Conservation (phyloP, 441 rosid genomes). For the Populus hybrid region DNA sequence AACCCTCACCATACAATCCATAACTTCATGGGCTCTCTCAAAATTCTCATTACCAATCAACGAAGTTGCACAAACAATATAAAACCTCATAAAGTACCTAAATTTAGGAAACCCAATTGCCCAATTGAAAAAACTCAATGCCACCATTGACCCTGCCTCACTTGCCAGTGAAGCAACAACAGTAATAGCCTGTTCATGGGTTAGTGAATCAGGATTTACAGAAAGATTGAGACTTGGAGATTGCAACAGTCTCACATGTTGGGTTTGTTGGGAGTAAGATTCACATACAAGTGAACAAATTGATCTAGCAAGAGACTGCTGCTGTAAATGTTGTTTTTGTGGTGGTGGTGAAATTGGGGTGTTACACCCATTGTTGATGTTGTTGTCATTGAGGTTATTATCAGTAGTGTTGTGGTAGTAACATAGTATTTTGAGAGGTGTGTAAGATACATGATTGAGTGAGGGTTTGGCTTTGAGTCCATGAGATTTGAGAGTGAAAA, state of each 20-base stretch:
- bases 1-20: slow-evolving; percentile 58
- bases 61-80: slow-evolving; percentile 60
- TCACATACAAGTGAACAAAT: slow-evolving; percentile 52
- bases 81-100: slow-evolving; percentile 75
- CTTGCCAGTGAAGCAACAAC: slow-evolving; percentile 69
- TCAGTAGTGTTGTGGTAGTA: slow-evolving; percentile 11
- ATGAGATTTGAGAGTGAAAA: slow-evolving; percentile 27
- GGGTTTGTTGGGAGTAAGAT: slow-evolving; percentile 46
- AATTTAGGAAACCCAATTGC: slow-evolving; percentile 48
- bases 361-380: background rate
- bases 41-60: slow-evolving; percentile 56
- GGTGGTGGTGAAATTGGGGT: slow-evolving; percentile 14
- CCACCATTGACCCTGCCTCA: slow-evolving; percentile 80
- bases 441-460: slow-evolving; percentile 16
- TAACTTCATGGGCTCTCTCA: slow-evolving; percentile 65
- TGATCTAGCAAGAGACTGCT: slow-evolving; percentile 45
- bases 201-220: slow-evolving; percentile 44
- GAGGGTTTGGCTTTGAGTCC: slow-evolving; percentile 26
- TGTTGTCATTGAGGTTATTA: background rate
- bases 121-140: slow-evolving; percentile 82
- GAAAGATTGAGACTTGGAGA: slow-evolving; percentile 40
- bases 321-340: slow-evolving; percentile 18
- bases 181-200: slow-evolving; percentile 67
- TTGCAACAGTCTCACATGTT: slow-evolving; percentile 22
- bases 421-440: slow-evolving; percentile 18